Conservation (phyloP, 495 filamentous ascomycete species). For the Hamigera avellanea region DNA sequence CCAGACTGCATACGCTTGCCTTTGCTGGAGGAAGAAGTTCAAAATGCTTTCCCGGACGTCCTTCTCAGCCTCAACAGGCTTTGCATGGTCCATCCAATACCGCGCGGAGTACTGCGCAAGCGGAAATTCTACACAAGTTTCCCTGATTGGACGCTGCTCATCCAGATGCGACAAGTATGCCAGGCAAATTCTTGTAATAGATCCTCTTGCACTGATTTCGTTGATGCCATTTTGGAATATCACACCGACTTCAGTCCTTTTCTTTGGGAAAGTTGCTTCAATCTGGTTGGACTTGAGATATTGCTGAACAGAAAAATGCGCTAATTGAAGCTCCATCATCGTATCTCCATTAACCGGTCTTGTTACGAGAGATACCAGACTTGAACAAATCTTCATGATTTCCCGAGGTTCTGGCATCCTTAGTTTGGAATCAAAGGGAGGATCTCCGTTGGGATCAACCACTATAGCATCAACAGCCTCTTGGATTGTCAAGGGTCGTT, state of each 20-base stretch:
- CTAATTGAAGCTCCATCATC: slow-evolving; percentile 4
- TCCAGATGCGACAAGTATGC: slow-evolving; percentile 5
- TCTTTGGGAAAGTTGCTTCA: slow-evolving; percentile 1
- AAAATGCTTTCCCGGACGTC: slow-evolving; percentile 14
- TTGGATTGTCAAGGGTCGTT: slow-evolving; percentile 10
- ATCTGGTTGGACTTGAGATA: slow-evolving; percentile 4
- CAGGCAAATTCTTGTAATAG: slow-evolving; percentile 5
- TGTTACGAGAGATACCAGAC: slow-evolving; percentile 3
- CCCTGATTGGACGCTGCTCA: neutral
- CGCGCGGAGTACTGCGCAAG: slow-evolving; percentile 2
- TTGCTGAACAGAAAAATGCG: slow-evolving; percentile 6
- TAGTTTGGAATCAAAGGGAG: slow-evolving; percentile 3
- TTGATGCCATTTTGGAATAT: slow-evolving; percentile 1
- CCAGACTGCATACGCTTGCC: slow-evolving; percentile 8
- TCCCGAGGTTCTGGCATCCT: slow-evolving; percentile 4
- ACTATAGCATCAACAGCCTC: slow-evolving; percentile 16
- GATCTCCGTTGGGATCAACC: neutral
- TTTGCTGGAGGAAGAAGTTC: slow-evolving; percentile 3
- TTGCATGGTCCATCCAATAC: slow-evolving; percentile 6
- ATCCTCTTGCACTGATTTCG: slow-evolving; percentile 4
- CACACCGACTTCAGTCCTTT: no score
- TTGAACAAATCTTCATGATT: slow-evolving; percentile 5
- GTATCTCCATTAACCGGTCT: neutral
- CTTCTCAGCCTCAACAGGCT: slow-evolving; percentile 12
- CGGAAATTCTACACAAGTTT: slow-evolving; percentile 1